Evolutionary conservation across 2,329 filamentous ascomycete species (phyloP).

Genomic region (Ophiostoma tasmaniense): DNA sequence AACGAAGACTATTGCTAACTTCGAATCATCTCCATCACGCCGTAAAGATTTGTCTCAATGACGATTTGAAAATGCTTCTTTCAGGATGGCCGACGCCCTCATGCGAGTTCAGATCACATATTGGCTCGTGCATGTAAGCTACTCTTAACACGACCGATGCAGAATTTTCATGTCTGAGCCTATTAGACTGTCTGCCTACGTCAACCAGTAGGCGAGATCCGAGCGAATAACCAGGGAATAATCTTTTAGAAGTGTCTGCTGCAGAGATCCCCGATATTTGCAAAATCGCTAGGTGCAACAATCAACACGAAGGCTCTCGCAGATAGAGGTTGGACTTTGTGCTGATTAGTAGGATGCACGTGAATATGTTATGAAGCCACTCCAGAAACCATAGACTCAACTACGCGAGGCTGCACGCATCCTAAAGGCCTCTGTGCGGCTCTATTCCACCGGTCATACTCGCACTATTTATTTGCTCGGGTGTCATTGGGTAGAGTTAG

Average conservation of each 20-base stretch:
- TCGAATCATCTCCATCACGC: background rate
- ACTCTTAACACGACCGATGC: background rate
- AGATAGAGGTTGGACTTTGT: too few species aligned
- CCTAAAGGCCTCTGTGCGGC: background rate
- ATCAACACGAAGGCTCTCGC: too few species aligned
- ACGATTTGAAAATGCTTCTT: background rate
- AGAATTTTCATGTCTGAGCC: background rate
- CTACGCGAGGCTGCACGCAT: too few species aligned
- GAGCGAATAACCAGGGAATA: background rate
- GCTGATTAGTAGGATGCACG: too few species aligned
- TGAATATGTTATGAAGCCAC: background rate
- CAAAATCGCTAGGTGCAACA: too few species aligned
- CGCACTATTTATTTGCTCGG: background rate
- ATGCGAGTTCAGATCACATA: background rate
- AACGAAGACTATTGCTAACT: too few species aligned
- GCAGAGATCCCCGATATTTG: background rate
- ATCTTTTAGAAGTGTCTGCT: background rate
- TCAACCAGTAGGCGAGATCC: background rate
- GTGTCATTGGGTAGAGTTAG: background rate
- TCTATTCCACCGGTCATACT: background rate
- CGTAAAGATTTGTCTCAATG: background rate
- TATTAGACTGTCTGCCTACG: background rate
- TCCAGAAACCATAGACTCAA: background rate
- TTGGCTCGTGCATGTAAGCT: background rate
- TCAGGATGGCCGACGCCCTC: background rate